These are phyloP conservation scores for Cyberlindnera mississippiensis DNA, from an alignment of 805 yeast genomes.

Conservation along the genomic window DNA sequence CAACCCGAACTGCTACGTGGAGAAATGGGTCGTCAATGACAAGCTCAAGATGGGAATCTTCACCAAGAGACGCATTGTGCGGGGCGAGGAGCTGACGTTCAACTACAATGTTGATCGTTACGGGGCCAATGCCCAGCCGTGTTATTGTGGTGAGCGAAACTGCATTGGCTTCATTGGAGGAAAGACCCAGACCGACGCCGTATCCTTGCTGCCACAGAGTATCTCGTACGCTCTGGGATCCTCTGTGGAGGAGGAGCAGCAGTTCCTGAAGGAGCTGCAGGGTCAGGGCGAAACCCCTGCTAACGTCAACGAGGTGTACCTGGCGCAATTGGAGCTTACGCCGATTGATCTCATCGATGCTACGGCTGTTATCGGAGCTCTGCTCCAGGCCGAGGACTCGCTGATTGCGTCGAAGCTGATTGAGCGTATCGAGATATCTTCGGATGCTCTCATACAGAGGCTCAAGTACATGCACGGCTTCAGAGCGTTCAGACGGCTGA, in stretches of 20 bases:
- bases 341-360: slow-evolving; percentile 56
- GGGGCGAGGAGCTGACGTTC: slow-evolving; percentile 85
- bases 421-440: slow-evolving; percentile 59
- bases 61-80: slow-evolving; percentile 64
- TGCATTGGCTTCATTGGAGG: slow-evolving; percentile 96
- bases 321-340: slow-evolving; percentile 50
- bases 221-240: slow-evolving; percentile 86
- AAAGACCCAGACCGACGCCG: slow-evolving; percentile 92
- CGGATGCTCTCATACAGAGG: slow-evolving; percentile 46
- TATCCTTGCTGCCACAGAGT: slow-evolving; percentile 75
- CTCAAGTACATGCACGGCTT: slow-evolving; percentile 85
- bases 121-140: slow-evolving; percentile 91
- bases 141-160: slow-evolving; percentile 90
- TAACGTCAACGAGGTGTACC: slow-evolving; percentile 60
- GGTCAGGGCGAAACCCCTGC: slow-evolving; percentile 45
- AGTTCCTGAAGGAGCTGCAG: slow-evolving; percentile 63
- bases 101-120: slow-evolving; percentile 90
- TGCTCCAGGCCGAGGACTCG: slow-evolving; percentile 71
- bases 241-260: slow-evolving; percentile 59
- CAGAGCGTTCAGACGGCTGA: slow-evolving; percentile 62
- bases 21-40: slow-evolving; percentile 95
- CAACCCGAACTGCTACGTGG: slow-evolving; percentile 90
- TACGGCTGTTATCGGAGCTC: slow-evolving; percentile 72
- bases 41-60: slow-evolving; percentile 92
- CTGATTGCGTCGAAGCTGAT: slow-evolving; percentile 63